Evolutionary conservation across 345 rosid genomes (phyloP), one percentile per base, ranked within the genome.

Genomic region (Pistacia integerrima): DNA sequence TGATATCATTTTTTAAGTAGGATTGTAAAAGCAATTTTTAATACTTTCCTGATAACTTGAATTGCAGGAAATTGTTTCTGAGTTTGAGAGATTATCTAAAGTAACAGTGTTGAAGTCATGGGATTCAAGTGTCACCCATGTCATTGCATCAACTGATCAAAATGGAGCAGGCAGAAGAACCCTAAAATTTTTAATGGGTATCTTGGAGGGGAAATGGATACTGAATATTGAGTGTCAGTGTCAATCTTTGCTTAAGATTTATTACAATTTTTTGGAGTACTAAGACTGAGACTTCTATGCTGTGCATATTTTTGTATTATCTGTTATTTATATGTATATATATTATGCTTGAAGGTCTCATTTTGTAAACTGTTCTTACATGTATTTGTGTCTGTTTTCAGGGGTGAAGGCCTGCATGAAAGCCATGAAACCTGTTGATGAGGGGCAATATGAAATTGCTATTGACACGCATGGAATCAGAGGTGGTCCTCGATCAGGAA

Each of bases 201-300:
- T 93, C 82, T 84, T 93, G 84, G 93, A 89, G 88, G 98, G 99
- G 70, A 96, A 90, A 82, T 96, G 99, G 97, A 87, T 93, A 77
- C 82, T 96, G 76, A 89, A 68, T 72, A 72, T 91, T 72, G 88
- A 93, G 28, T 96, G 99, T 91, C 9, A 91, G 98, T 88, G 52
- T 65, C 57, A 5, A 41, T 66, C 28, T 74, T 64, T 64, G 38
- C 38, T 48, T 48, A 30, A 48, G 2, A 18, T 74, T 55, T 55
- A 46, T 61, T 68, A 48, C 25, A 22, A 18, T 48, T 61, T 16
- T 28, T 5, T n/a, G 62, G 28, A 72, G 25, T 14, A 10, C 8
- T 17, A 60, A 22, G 22, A 22, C 22, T 22, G 22, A 41, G 8
- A 41, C 46, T 41, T 41, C 8, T 41, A 41, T 8, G 8, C 8